Evolutionary conservation across 257 asterid species (phyloP).

Genomic region (Capsicum pubescens): DNA sequence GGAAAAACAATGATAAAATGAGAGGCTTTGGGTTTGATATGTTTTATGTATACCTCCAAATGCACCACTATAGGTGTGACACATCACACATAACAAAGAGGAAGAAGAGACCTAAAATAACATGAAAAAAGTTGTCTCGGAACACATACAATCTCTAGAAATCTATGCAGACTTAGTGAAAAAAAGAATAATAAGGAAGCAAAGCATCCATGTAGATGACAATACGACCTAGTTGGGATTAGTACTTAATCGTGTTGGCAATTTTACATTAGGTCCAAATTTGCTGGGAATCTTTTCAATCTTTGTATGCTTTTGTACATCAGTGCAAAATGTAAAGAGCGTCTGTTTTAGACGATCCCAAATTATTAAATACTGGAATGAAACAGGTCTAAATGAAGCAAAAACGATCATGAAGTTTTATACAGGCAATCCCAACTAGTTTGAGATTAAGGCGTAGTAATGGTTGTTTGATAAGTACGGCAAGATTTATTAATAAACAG

Average conservation of each 20-base stretch:
- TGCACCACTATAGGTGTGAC: not conserved
- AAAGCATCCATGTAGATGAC: not conserved
- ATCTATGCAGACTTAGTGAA: not conserved
- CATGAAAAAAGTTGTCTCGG: not conserved
- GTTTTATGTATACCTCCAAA: not conserved
- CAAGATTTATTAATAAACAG: not conserved
- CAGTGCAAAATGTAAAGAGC: not conserved
- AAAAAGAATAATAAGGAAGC: not conserved
- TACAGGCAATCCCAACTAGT: not conserved
- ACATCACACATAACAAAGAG: not conserved
- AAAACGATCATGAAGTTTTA: not conserved
- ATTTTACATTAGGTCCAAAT: not conserved
- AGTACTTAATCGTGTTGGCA: not conserved
- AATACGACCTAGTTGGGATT: not conserved
- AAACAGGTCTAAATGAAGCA: not conserved
- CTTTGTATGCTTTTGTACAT: not conserved
- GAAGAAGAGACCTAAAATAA: not conserved
- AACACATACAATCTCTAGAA: not conserved
- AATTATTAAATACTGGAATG: not conserved
- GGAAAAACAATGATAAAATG: not conserved
- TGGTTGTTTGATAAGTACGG: not conserved
- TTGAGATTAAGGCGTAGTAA: not conserved
- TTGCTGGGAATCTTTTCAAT: not conserved
- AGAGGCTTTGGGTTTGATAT: constrained; percentile 3
- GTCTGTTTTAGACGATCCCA: not conserved